Base-by-base conservation (phyloP, 768 basidiomycete species). In the Sporobolomyces pararoseus region DNA sequence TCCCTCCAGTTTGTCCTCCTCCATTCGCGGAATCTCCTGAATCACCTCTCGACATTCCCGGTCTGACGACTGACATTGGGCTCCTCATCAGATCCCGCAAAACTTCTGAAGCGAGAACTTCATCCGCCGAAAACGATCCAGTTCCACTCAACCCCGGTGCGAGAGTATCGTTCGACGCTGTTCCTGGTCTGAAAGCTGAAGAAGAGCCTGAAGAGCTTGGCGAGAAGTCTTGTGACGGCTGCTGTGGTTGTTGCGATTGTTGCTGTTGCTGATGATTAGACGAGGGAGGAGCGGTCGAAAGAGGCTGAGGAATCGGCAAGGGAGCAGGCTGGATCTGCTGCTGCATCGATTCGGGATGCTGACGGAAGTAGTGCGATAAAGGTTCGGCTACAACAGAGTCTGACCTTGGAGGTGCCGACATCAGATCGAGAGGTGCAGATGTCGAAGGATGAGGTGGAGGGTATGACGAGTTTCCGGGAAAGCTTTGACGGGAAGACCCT, bases 71-170 rank as follows among this genome's bases (percentile, higher is more conserved):
- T 32, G 59, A 37, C 50, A 65, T 25, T 35, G 70, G 65, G 14
- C 60, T 58, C 34, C 31, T 39, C 65, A 71, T 66, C 29, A 71
- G 37, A 50, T 71, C 65, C 37, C 66, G 50, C 52, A 74, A 39
- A 13, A 74, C 72, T 35, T 74, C 72, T 25, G 58, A 62, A 39
- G 72, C 72, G 50, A 70, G 66, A 14, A 74, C 69, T 34, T 74
- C 72, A 54, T 74, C 69, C n/a, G 67, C 66, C 31, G 72, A 67
- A 39, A 73, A 73, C 42, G 51, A 57, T 7, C 69, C 69, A 0
- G 59, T 66, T 44, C 69, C 59, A 23, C 59, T 62, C 29, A 70
- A 53, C 2, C 69, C 69, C 0, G 69, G 69, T 37, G 64, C 64
- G 64, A 70, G 64, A 3, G 69, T 70, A n/a, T 47, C 64, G 46